These are phyloP conservation scores for Penicillium egyptiacum DNA, from an alignment of 495 filamentous ascomycete genomes.

Conservation along the genomic window DNA sequence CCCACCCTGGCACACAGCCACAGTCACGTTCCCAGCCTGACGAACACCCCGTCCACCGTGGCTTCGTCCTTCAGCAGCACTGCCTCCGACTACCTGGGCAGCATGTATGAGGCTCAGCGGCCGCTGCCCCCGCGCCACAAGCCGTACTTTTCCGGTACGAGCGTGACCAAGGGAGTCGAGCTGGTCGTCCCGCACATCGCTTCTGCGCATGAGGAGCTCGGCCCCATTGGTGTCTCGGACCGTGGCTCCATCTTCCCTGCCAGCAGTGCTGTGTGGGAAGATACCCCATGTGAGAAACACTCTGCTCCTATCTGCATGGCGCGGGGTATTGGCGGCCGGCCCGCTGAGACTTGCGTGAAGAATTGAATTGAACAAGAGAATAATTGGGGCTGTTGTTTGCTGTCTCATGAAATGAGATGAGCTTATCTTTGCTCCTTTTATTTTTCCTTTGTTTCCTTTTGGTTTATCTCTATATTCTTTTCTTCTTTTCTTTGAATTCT, in stretches of 20 bases:
- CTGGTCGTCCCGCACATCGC: constrained; percentile 44
- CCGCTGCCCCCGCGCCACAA: constrained; percentile 47
- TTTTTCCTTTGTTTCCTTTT: background rate
- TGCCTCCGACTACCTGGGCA: constrained; percentile 41
- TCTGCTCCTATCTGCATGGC: constrained; percentile 23
- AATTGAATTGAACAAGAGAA: background rate
- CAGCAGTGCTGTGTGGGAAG: constrained; percentile 35
- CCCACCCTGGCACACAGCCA: constrained; percentile 30
- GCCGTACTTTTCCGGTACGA: constrained; percentile 36
- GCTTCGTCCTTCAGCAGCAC: constrained; percentile 46
- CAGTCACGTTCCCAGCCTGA: constrained; percentile 34
- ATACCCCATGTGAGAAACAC: constrained; percentile 14
- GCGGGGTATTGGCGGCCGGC: constrained; percentile 2
- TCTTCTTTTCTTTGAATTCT: background rate
- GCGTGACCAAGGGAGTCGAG: constrained; percentile 40
- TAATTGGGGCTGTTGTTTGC: background rate
- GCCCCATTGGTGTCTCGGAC: constrained; percentile 19
- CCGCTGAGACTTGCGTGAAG: constrained; percentile 5
- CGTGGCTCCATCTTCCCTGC: constrained; percentile 38
- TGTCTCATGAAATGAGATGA: background rate
- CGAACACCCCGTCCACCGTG: constrained; percentile 46
- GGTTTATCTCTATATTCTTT: background rate
- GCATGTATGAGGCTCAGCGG: constrained; percentile 31
- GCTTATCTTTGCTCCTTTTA: background rate
- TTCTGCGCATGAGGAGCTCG: constrained; percentile 18